A percentile compares a stretch with the other conserved stretches of the same genome.
Evolutionary conservation across 2,329 filamentous ascomycete genomes (phyloP).

Genomic region (Thielaviopsis populi): DNA sequence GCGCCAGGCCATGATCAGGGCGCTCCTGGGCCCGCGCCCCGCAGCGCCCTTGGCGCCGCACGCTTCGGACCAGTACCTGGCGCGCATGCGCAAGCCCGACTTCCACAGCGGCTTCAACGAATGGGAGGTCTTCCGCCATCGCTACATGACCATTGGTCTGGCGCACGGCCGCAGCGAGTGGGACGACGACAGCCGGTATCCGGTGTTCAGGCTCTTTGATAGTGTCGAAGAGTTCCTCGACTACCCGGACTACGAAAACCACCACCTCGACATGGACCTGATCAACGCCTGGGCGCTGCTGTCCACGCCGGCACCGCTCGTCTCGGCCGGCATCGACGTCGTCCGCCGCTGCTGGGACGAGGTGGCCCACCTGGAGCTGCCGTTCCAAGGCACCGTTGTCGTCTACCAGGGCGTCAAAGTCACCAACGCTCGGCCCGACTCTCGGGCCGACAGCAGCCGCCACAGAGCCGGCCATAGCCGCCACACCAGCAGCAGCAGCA

Average conservation of each 20-base stretch:
- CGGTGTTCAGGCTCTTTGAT: background rate
- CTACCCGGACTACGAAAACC: background rate
- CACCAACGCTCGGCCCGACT: background rate
- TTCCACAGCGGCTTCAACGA: background rate
- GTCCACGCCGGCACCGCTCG: background rate
- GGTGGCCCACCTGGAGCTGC: background rate
- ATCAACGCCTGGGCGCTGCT: slow-evolving; percentile 4
- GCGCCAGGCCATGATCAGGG: background rate
- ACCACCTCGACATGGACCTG: background rate
- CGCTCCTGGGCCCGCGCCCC: background rate
- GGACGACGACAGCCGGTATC: background rate
- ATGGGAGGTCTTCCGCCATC: slow-evolving; percentile 1
- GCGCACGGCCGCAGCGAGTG: background rate
- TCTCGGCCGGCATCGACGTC: background rate
- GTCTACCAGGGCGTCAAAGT: background rate
- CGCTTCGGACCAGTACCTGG: background rate
- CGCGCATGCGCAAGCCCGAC: background rate
- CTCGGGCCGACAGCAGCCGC: background rate
- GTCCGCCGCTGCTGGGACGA: background rate
- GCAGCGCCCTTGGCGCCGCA: background rate
- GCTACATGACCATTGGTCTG: background rate
- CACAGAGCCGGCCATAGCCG: background rate
- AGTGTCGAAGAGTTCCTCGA: background rate
- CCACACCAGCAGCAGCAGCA: background rate
- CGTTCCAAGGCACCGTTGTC: background rate